Evolutionary conservation across 2,329 filamentous ascomycete genomes (phyloP).

Genomic region (Pyricularia pennisetigena): DNA sequence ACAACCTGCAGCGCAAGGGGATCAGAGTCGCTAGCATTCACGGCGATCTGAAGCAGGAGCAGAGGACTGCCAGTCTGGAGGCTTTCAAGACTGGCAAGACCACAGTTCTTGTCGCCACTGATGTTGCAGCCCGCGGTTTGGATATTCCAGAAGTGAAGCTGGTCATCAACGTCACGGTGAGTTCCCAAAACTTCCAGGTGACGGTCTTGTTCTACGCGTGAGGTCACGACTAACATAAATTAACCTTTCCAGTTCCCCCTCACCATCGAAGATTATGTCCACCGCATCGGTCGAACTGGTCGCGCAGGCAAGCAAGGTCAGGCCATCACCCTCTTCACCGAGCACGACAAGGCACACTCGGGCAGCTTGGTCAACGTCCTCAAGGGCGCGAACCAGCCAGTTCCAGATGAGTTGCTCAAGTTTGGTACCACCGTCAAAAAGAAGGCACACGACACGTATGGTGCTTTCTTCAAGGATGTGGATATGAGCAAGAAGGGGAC

Average conservation of each 20-base stretch:
- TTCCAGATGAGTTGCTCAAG: conserved; percentile 85
- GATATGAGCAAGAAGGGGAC: conserved; percentile 75
- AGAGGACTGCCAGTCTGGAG: conserved; percentile 77
- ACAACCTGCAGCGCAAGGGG: conserved; percentile 67
- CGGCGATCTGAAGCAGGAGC: conserved; percentile 81
- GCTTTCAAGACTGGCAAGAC: conserved; percentile 83
- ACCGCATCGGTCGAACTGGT: conserved; percentile 91
- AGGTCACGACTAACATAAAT: conserved; percentile 6
- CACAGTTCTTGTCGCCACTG: conserved; percentile 83
- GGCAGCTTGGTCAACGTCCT: conserved; percentile 91
- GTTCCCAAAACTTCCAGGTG: conserved; percentile 13
- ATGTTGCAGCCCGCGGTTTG: conserved; percentile 87
- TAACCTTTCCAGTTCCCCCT: conserved; percentile 58
- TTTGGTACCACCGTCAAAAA: conserved; percentile 98
- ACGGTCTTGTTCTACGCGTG: neutral
- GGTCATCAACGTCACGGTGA: conserved; percentile 80
- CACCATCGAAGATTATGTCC: conserved; percentile 95
- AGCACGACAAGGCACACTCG: conserved; percentile 86
- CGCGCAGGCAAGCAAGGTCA: conserved; percentile 82
- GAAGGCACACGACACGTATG: conserved; percentile 93
- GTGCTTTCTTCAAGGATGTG: conserved; percentile 89
- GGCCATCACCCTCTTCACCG: conserved; percentile 89
- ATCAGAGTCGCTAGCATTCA: conserved; percentile 86
- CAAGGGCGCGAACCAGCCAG: conserved; percentile 81
- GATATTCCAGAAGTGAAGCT: conserved; percentile 94